A percentile compares a stretch with the other conserved stretches of the same genome.
phyloP scores from a whole-genome alignment of 345 rosid genomes.

The Punica granatum region DNA sequence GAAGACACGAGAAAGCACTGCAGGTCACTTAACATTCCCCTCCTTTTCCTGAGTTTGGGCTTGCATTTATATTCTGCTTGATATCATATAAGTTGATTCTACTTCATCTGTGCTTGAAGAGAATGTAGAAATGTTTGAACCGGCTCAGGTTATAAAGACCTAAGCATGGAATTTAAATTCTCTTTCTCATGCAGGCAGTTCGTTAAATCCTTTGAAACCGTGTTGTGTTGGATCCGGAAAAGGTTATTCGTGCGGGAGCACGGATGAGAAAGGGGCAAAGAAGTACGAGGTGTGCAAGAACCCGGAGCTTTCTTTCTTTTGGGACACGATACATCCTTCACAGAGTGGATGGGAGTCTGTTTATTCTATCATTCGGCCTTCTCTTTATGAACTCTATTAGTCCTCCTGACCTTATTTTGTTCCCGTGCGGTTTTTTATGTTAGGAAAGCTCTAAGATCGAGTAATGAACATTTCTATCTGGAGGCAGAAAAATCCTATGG shows the following conservation, averaged over 20 bases:
- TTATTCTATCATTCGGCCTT: conserved; percentile 12
- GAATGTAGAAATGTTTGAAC: neutral
- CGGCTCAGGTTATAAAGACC: neutral
- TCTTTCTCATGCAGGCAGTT: conserved; percentile 15
- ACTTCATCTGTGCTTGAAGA: no score
- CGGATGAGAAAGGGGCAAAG: conserved; percentile 25
- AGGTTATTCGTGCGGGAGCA: conserved; percentile 24
- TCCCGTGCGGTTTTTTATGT: neutral
- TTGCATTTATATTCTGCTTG: neutral
- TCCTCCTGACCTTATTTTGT: neutral
- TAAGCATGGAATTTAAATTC: neutral
- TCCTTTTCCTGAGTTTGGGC: neutral
- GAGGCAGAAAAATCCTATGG: no score
- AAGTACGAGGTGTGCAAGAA: conserved; percentile 29
- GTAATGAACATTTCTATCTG: neutral
- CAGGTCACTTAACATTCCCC: neutral
- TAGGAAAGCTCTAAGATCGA: neutral
- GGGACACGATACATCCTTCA: conserved; percentile 44
- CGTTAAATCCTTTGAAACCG: conserved; percentile 24
- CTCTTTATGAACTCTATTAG: conserved; percentile 14
- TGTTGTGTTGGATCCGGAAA: conserved; percentile 27
- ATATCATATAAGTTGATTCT: neutral
- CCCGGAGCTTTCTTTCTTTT: conserved; percentile 31
- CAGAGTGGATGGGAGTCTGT: conserved; percentile 38
- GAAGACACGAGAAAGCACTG: neutral